Evolutionary conservation across 2,329 filamentous ascomycete species (phyloP).

Genomic region (Fusarium lyarnte): DNA sequence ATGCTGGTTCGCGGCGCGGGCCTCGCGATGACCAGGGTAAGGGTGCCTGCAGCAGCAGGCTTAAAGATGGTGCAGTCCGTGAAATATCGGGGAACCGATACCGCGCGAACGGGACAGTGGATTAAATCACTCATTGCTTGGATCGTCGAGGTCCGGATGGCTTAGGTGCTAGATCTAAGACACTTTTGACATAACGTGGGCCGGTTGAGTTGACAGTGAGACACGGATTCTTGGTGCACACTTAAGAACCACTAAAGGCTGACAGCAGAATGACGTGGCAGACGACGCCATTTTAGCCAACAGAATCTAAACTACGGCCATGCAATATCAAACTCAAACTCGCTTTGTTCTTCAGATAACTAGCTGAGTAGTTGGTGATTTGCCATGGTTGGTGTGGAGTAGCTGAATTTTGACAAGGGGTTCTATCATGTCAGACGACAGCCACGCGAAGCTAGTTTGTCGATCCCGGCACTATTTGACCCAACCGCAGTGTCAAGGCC

Average conservation of each 20-base stretch:
- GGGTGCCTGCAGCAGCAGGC: neutral
- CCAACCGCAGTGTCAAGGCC: neutral
- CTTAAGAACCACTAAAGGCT: neutral
- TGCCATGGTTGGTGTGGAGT: neutral
- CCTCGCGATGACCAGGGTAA: neutral
- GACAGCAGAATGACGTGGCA: conserved; percentile 1
- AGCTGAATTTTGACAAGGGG: conserved; percentile 1
- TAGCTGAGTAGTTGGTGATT: neutral
- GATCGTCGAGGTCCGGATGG: neutral
- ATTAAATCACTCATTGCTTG: neutral
- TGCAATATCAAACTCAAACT: neutral
- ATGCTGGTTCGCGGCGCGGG: neutral
- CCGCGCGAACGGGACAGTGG: neutral
- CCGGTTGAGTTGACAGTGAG: neutral
- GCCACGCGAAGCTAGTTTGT: neutral
- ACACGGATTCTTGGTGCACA: no score
- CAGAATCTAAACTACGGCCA: neutral
- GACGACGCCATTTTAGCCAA: neutral
- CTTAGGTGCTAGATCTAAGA: neutral
- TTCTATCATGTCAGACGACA: neutral
- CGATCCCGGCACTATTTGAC: neutral
- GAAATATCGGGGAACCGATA: neutral
- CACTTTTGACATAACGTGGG: neutral
- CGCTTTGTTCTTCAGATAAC: neutral
- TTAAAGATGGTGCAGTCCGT: neutral